These are phyloP conservation scores for Colletotrichum eleusines DNA, from an alignment of 2,329 filamentous ascomycete species.

Conservation along the genomic window DNA sequence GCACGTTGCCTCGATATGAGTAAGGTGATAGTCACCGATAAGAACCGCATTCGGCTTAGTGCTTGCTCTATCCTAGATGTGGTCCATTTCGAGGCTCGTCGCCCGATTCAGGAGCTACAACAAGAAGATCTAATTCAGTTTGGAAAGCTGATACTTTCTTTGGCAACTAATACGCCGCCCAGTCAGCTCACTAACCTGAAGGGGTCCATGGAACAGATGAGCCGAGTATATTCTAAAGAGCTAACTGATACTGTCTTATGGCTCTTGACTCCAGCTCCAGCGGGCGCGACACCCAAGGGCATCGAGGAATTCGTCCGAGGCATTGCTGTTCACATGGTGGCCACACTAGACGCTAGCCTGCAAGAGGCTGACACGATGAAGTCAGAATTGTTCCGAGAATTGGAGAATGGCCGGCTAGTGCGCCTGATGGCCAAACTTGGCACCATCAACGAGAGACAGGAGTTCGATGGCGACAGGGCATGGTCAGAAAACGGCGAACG, in stretches of 20 bases:
- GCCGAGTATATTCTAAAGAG: conserved; percentile 80
- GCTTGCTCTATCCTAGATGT: conserved; percentile 93
- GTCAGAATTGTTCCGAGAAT: conserved; percentile 79
- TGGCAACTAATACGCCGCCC: conserved; percentile 77
- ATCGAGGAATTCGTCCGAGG: conserved; percentile 84
- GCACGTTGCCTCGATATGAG: conserved; percentile 87
- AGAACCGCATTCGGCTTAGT: conserved; percentile 88
- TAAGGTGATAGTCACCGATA: conserved; percentile 91
- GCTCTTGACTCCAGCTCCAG: conserved; percentile 77
- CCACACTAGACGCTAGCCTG: conserved; percentile 81
- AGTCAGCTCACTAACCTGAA: conserved; percentile 70
- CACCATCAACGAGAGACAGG: conserved; percentile 88
- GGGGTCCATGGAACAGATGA: conserved; percentile 80
- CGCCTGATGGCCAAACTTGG: conserved; percentile 86
- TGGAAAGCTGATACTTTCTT: conserved; percentile 83
- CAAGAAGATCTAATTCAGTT: conserved; percentile 89
- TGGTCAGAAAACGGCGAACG: conserved; percentile 96
- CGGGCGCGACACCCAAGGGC: conserved; percentile 69
- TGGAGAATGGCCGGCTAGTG: conserved; percentile 90
- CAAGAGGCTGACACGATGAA: conserved; percentile 82
- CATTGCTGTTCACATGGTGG: conserved; percentile 82
- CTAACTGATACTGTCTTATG: conserved; percentile 84
- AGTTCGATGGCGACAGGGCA: conserved; percentile 79
- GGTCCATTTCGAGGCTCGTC: conserved; percentile 80
- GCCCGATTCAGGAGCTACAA: conserved; percentile 80